Base-by-base conservation (phyloP, 768 basidiomycete genomes). In the Leccinum subgranulosum region DNA sequence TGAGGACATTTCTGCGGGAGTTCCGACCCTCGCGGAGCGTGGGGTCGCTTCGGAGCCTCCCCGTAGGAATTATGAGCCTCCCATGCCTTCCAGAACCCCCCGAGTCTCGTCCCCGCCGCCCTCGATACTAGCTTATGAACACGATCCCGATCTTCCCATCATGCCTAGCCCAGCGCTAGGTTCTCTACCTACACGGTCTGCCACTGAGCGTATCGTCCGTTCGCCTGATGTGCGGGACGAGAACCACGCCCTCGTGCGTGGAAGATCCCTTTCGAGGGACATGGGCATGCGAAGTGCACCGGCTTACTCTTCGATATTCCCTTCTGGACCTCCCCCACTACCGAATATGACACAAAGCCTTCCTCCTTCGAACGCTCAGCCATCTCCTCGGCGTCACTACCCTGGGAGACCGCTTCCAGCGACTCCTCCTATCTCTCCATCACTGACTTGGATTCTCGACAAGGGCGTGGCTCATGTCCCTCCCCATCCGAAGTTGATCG, bases 371-470 rank as follows among this genome's bases (percentile, higher is more conserved):
- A 52, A 50, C 19, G 41, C 47, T 7, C 68, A 66, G 46, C 55
- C 71, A 34, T 72, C 71, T 21, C 71, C 71, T 52, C 66, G 71
- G 48, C 65, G 58, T 27, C 71, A 72, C 51, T 74, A 74, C 51
- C 67, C 70, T 1, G 71, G 71, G 23, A 69, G 71, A 53, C 71
- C 71, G 21, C 67, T 72, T 36, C 71, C 71, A 10, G 69, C 67
- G 55, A 72, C 71, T 43, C 71, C 71, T 23, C 71, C 70, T 10
- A 47, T 67, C 7, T 73, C 71, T 7, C 71, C 71, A 25, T 72
- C 70, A 10, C 52, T 72, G 58, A 73, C 69, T 6, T 74, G 71
- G 71, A 62, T 74, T 55, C 71, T 72, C 34, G 72, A 73, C 54
- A 70, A 70, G 58, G 66, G 66, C 2, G 25, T 49, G 47, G 53